These are phyloP conservation scores for Spinellus fusiger DNA, from an alignment of 192 early-diverging fungal genomes.

Conservation along the genomic window DNA sequence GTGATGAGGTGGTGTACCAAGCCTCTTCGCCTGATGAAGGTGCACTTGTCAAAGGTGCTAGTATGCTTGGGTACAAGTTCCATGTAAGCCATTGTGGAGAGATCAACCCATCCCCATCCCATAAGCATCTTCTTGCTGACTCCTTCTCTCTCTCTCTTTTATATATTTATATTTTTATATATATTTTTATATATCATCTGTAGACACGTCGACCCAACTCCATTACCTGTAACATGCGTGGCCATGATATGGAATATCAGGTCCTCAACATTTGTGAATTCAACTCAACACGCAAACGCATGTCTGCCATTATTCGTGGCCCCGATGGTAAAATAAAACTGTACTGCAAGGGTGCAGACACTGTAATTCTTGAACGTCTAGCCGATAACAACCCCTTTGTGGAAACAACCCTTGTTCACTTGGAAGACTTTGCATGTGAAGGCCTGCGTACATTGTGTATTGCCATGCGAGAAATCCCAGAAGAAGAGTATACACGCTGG, in stretches of 20 bases:
- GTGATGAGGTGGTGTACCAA: constrained; percentile 81
- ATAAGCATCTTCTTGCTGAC: not conserved
- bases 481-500: constrained; percentile 86
- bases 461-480: constrained; percentile 87
- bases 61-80: constrained; percentile 57
- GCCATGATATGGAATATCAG: constrained; percentile 67
- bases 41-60: constrained; percentile 81
- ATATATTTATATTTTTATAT: not conserved
- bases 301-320: constrained; percentile 86
- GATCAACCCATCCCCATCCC: no score
- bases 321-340: constrained; percentile 84
- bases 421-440: constrained; percentile 95
- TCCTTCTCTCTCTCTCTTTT: not conserved
- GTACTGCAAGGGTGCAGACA: constrained; percentile 98
- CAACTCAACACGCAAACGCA: constrained; percentile 97
- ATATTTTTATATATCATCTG: not conserved
- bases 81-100: constrained; percentile 24
- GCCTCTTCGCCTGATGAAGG: constrained; percentile 97
- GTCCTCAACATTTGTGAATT: constrained; percentile 97
- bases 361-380: constrained; percentile 91
- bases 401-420: constrained; percentile 61
- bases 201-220: constrained; percentile 53
- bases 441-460: constrained; percentile 95
- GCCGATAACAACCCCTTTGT: constrained; percentile 65
- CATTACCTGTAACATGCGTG: constrained; percentile 42